phyloP scores from a whole-genome alignment of 345 rosid genomes.

The Citrus trifoliata region DNA sequence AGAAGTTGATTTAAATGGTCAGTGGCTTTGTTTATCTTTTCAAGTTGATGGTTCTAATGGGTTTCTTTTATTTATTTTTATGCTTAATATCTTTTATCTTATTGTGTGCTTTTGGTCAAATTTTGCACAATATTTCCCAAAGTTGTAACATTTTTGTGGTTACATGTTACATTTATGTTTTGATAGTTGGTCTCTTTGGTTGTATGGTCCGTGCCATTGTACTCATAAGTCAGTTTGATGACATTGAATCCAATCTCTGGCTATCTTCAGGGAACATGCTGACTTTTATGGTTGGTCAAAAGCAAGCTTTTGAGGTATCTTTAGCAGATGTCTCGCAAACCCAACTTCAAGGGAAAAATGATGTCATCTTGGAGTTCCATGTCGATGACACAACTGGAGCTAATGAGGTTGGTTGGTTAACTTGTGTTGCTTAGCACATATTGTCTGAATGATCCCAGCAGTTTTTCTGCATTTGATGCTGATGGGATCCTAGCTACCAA shows the following conservation, averaged over 20 bases:
- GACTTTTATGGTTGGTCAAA: conserved; percentile 71
- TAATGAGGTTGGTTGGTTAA: conserved; percentile 60
- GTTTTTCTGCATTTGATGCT: background rate
- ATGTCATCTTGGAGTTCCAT: conserved; percentile 93
- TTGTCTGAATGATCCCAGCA: background rate
- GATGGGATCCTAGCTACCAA: background rate
- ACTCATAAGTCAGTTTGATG: background rate
- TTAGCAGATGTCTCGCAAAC: conserved; percentile 91
- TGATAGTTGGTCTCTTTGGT: background rate
- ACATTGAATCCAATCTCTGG: background rate
- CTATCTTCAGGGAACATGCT: conserved; percentile 69
- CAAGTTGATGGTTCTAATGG: background rate
- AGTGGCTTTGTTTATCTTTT: conserved; percentile 6
- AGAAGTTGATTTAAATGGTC: conserved; percentile 91
- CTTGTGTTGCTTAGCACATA: background rate
- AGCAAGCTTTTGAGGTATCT: conserved; percentile 95
- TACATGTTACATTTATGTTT: background rate
- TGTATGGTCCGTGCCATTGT: background rate
- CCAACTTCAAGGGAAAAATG: conserved; percentile 89
- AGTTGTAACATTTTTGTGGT: background rate
- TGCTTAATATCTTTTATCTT: background rate
- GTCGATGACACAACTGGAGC: conserved; percentile 98
- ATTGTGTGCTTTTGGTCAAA: background rate
- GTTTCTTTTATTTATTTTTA: background rate
- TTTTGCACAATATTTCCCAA: background rate